phyloP scores from a whole-genome alignment of 2,329 filamentous ascomycete genomes.

The Talaromyces rugulosus region DNA sequence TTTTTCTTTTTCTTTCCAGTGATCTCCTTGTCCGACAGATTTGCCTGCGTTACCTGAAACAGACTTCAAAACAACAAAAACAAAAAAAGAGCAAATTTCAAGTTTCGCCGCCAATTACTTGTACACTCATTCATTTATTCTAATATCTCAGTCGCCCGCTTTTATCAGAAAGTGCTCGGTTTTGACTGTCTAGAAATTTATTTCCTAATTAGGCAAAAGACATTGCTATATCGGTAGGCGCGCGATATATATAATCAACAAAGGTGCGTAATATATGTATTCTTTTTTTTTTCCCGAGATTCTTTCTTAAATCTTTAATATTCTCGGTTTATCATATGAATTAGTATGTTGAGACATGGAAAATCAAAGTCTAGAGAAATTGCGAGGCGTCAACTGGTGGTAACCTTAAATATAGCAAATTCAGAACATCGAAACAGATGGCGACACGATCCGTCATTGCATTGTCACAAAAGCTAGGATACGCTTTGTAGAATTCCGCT shows the following conservation, averaged over 20 bases:
- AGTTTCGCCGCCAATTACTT: not conserved
- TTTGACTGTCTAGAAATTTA: not conserved
- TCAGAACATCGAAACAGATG: not conserved
- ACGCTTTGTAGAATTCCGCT: not conserved
- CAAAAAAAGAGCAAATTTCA: not conserved
- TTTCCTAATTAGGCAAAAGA: not conserved
- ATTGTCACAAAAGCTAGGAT: not conserved
- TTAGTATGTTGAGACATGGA: too few relatives aligned
- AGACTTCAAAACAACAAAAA: not conserved
- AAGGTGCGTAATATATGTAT: not conserved
- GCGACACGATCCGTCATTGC: not conserved
- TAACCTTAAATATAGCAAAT: not conserved
- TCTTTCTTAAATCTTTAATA: not conserved
- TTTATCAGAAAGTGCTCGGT: not conserved
- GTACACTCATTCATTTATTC: not conserved
- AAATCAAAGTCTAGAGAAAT: not conserved
- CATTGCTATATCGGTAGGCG: not conserved
- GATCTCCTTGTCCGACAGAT: not conserved
- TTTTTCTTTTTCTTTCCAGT: not conserved
- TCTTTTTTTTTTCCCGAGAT: not conserved
- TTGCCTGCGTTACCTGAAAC: not conserved
- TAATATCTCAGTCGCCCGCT: not conserved
- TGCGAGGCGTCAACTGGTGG: not conserved
- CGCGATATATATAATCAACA: not conserved
- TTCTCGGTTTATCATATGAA: not conserved